Conservation (phyloP, 1,139 yeast genomes). For the Geotrichum aggregatum region DNA sequence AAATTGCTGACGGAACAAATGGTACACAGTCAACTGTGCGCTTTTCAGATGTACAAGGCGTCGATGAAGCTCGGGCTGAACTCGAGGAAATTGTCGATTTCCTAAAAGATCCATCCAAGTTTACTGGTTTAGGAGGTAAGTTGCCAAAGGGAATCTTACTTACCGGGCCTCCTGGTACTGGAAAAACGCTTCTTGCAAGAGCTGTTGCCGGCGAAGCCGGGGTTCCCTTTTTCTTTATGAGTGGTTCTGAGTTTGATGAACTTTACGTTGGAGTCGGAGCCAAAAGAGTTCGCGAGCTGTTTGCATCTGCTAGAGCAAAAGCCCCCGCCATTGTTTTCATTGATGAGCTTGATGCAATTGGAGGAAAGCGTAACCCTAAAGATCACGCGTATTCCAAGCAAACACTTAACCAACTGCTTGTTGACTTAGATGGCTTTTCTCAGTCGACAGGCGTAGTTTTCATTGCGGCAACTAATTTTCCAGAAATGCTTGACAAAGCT, state of each 20-base stretch:
- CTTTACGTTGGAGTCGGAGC: conserved; percentile 99
- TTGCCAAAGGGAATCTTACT: conserved; percentile 93
- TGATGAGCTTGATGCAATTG: conserved; percentile 97
- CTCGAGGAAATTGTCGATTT: conserved; percentile 95
- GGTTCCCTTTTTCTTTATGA: conserved; percentile 96
- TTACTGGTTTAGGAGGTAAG: conserved; percentile 95
- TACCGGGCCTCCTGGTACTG: conserved; percentile 99
- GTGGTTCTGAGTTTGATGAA: conserved; percentile 97
- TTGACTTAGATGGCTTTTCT: conserved; percentile 93
- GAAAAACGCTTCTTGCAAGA: conserved; percentile 93
- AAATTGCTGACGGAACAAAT: conserved; percentile 36
- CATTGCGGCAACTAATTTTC: conserved; percentile 97
- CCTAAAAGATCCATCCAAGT: conserved; percentile 90
- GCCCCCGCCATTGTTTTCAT: conserved; percentile 96
- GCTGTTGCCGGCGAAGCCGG: conserved; percentile 99
- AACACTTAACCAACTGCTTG: conserved; percentile 89
- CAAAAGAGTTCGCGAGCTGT: conserved; percentile 89
- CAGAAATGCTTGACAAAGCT: conserved; percentile 94
- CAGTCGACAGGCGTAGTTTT: conserved; percentile 91
- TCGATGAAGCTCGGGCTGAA: conserved; percentile 97
- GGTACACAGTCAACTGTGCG: conserved; percentile 87
- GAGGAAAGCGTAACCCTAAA: conserved; percentile 94
- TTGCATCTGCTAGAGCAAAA: conserved; percentile 86
- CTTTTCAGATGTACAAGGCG: conserved; percentile 93
- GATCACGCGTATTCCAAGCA: conserved; percentile 98